Evolutionary conservation across 2,329 filamentous ascomycete genomes (phyloP).

Genomic region (Fusarium sp.): DNA sequence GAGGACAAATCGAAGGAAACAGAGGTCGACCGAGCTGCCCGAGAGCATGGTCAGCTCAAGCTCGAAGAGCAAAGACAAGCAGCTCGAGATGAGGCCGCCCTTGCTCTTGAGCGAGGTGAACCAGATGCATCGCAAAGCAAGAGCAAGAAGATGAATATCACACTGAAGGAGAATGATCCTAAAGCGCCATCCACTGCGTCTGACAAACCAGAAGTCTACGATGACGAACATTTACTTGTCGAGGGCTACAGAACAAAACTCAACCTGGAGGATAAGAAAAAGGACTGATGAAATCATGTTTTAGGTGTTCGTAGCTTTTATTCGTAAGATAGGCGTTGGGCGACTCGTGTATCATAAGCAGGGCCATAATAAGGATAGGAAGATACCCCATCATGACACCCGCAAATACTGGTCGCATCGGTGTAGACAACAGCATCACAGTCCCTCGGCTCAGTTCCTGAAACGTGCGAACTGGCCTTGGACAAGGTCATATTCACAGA

Average conservation of each 20-base stretch:
- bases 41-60: conserved; percentile 54
- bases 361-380: conserved; percentile 11
- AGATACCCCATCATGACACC: conserved; percentile 27
- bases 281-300: background rate
- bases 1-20: conserved; percentile 67
- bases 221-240: conserved; percentile 56
- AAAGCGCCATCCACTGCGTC: conserved; percentile 30
- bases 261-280: conserved; percentile 24
- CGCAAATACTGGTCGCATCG: background rate
- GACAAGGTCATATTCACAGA: conserved; percentile 45
- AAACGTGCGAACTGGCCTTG: conserved; percentile 33
- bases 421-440: background rate
- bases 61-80: conserved; percentile 56
- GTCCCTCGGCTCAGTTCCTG: conserved; percentile 11
- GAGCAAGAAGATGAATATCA: conserved; percentile 57
- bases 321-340: conserved; percentile 27
- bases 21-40: conserved; percentile 51
- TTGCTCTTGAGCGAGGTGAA: conserved; percentile 62
- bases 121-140: conserved; percentile 38
- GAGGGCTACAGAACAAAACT: conserved; percentile 61
- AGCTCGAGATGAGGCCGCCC: conserved; percentile 52
- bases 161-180: conserved; percentile 61
- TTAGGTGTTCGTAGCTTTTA: background rate
- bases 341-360: conserved; percentile 13
- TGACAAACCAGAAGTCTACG: conserved; percentile 43